Conservation (phyloP, 805 yeast species). For the Ogataea philodendri region DNA sequence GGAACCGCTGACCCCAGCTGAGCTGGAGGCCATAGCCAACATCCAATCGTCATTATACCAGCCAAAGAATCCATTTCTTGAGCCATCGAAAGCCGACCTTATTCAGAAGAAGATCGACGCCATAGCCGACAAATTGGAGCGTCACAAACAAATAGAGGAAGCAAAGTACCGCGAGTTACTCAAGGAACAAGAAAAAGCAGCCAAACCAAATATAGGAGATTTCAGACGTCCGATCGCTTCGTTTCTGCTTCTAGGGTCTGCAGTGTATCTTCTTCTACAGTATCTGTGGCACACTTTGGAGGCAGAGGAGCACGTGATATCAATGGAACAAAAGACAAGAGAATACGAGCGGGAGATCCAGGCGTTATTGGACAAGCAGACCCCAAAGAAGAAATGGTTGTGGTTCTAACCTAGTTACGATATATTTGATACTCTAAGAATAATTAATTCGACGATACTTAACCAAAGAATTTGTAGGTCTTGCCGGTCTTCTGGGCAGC, state of each 20-base stretch:
- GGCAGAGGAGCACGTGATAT: constrained; percentile 29
- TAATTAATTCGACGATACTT: too few species aligned
- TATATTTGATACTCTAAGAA: constrained; percentile 3
- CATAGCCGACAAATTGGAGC: constrained; percentile 25
- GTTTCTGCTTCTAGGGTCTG: constrained; percentile 32
- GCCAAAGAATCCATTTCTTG: constrained; percentile 31
- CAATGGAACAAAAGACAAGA: constrained; percentile 24
- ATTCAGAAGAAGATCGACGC: constrained; percentile 29
- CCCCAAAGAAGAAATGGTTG: constrained; percentile 19
- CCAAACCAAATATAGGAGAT: constrained; percentile 32
- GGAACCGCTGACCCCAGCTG: constrained; percentile 9
- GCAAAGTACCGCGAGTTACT: constrained; percentile 18
- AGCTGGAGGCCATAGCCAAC: constrained; percentile 20
- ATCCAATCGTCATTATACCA: constrained; percentile 26
- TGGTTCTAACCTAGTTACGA: constrained; percentile 9
- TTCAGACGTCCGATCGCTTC: constrained; percentile 35
- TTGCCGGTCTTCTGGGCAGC: constrained; percentile 51
- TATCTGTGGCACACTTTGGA: constrained; percentile 35
- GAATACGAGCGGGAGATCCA: constrained; percentile 29
- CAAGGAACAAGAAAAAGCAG: constrained; percentile 19
- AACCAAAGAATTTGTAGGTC: constrained; percentile 19
- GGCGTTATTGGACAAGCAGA: constrained; percentile 27
- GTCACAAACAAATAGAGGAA: constrained; percentile 25
- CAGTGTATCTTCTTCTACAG: constrained; percentile 33
- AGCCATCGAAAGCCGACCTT: constrained; percentile 30